phyloP scores from a whole-genome alignment of 192 early-diverging fungal genomes.

The Fimicolochytrium jonesii region DNA sequence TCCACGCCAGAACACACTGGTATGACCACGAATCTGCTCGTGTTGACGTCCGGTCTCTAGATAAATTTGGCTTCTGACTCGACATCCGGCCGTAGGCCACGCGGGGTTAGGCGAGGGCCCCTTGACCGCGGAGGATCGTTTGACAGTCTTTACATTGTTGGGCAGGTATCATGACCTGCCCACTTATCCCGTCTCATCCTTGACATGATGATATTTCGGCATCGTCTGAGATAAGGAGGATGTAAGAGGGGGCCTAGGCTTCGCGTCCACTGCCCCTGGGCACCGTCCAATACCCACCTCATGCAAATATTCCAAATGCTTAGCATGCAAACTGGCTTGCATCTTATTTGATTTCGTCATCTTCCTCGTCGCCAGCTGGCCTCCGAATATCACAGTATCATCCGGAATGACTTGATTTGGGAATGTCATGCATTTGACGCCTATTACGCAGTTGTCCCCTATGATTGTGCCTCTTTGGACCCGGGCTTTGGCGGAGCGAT shows the following conservation, averaged over 20 bases:
- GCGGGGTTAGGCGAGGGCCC: no score
- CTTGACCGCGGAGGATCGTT: no score
- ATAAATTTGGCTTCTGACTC: no score
- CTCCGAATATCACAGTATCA: slow-evolving; percentile 66
- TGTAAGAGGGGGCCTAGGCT: not conserved
- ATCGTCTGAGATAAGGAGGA: not conserved
- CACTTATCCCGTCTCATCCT: no score
- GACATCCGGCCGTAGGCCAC: no score
- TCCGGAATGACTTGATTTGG: slow-evolving; percentile 54
- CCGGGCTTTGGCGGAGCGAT: slow-evolving; percentile 35
- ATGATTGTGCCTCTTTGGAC: slow-evolving; percentile 53
- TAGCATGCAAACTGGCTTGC: slow-evolving; percentile 52
- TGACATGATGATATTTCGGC: slow-evolving; percentile 1
- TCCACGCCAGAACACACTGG: no score
- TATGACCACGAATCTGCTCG: no score
- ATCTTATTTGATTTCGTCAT: slow-evolving; percentile 43
- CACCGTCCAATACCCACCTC: slow-evolving; percentile 48
- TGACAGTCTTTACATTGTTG: no score
- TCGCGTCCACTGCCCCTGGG: not conserved
- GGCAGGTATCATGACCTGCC: no score
- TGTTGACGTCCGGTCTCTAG: no score
- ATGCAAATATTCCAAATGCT: slow-evolving; percentile 69
- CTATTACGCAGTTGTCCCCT: slow-evolving; percentile 69
- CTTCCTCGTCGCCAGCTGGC: slow-evolving; percentile 44
- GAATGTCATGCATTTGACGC: slow-evolving; percentile 59